Conservation (phyloP, 257 asterid genomes). For the Solanum microdontum region DNA sequence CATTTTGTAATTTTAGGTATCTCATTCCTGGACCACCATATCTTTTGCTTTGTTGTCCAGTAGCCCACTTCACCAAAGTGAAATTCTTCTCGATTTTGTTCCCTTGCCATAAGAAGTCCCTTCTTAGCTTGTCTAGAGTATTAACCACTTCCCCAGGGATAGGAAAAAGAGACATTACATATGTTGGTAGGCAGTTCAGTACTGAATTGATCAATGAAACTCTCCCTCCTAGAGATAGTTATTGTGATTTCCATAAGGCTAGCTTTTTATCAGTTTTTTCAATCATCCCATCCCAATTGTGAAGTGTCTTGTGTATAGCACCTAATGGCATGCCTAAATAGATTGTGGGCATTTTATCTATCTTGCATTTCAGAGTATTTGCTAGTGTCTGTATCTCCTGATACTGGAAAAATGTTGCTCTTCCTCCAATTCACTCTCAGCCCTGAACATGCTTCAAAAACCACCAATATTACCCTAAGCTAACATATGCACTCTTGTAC, state of each 20-base stretch:
- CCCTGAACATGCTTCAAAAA: background rate
- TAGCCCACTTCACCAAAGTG: no score
- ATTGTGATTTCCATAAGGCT: background rate
- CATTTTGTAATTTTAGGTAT: background rate
- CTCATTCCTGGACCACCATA: background rate
- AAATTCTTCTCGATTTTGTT: background rate
- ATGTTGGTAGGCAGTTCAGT: no score
- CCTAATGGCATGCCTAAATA: background rate
- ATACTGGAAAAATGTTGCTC: background rate
- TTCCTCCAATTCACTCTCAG: background rate
- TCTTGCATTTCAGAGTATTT: background rate
- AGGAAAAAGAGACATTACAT: background rate
- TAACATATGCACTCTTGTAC: background rate
- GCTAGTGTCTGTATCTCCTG: background rate
- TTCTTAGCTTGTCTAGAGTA: background rate
- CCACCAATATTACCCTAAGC: background rate
- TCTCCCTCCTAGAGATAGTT: background rate
- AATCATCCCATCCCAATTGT: background rate
- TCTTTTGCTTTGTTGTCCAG: background rate
- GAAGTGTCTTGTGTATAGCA: background rate
- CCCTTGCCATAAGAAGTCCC: background rate
- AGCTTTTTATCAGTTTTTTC: background rate
- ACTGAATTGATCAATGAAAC: background rate
- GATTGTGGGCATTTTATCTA: background rate
- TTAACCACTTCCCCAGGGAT: background rate